Base-by-base conservation (phyloP, 139 green algal genomes). In the Zygnema cylindricum region DNA sequence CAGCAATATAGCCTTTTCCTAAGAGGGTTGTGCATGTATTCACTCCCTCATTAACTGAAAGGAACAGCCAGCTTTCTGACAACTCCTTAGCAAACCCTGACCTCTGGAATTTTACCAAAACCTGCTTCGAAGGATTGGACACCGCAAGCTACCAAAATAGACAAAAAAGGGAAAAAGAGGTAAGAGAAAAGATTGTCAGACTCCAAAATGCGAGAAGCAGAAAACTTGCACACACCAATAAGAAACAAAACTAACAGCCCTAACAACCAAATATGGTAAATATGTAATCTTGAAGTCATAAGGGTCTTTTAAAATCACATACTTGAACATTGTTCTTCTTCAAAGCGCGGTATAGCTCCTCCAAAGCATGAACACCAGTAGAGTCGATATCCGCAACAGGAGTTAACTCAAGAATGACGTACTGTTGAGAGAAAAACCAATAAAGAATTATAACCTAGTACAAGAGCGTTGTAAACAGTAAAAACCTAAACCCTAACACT, bases 381-480 rank as follows among this genome's bases (percentile, higher is more conserved):
- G 93, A 92, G 86, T 98, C 96, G 11, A 98, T 92, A 84, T 97
- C 93, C 21, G 87, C 76, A 1, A 96, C 94, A 0, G 95, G 94
- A 0, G 93, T 95, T 32, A 98, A 90, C 87, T 97, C 95, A 41
- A 98, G 40, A 38, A 98, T 92, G 35, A 97, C 92, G 55, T 91
- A 96, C 33, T 92, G 42, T 55, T 95, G 23, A 36, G 41, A 54
- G 32, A 54, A 3, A 22, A 16, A 54, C 7, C 3, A 71, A 54
- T 42, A 16, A 7, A 25, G 38, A 7, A 16, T 63, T 16, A 63
- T 7, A 63, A 63, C 49, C 49, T 25, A 63, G 7, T 63, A 7
- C 16, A 63, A 25, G 49, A 7, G 16, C 16, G 49, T 63, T 16
- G 16, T 7, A 63, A 7, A 25, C 49, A 63, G 49, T n/a, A 63